phyloP scores from a whole-genome alignment of 1,139 yeast species.

The Geotrichum fermentans region DNA sequence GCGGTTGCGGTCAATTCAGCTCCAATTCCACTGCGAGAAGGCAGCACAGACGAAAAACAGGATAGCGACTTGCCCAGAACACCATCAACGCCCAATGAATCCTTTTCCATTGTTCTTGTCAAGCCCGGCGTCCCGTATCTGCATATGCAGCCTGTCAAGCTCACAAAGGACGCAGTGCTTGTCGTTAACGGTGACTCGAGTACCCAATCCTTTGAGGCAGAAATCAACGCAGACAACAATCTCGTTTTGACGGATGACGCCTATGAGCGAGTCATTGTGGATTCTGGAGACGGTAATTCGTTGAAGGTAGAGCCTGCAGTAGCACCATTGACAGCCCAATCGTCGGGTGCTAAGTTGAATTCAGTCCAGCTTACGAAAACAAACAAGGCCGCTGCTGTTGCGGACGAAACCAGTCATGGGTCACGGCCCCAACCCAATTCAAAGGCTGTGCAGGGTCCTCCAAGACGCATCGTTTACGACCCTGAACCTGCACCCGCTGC shows the following conservation, averaged over 20 bases:
- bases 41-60: too few relatives aligned
- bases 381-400: neutral
- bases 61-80: too few relatives aligned
- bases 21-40: neutral
- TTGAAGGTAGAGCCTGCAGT: neutral
- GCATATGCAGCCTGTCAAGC: conserved; percentile 6
- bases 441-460: neutral
- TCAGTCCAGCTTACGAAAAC: neutral
- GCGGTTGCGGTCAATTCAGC: neutral
- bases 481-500: neutral
- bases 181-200: conserved; percentile 2
- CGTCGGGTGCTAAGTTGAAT: neutral
- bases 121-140: conserved; percentile 17
- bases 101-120: conserved; percentile 4
- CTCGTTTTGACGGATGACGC: neutral
- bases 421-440: neutral
- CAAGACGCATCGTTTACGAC: neutral
- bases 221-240: neutral
- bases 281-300: neutral
- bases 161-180: neutral
- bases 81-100: too few relatives aligned
- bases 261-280: neutral
- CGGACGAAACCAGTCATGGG: neutral
- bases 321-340: neutral
- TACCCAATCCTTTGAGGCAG: neutral